Evolutionary conservation across 2,329 filamentous ascomycete species (phyloP).

Genomic region (Beauveria varroae): DNA sequence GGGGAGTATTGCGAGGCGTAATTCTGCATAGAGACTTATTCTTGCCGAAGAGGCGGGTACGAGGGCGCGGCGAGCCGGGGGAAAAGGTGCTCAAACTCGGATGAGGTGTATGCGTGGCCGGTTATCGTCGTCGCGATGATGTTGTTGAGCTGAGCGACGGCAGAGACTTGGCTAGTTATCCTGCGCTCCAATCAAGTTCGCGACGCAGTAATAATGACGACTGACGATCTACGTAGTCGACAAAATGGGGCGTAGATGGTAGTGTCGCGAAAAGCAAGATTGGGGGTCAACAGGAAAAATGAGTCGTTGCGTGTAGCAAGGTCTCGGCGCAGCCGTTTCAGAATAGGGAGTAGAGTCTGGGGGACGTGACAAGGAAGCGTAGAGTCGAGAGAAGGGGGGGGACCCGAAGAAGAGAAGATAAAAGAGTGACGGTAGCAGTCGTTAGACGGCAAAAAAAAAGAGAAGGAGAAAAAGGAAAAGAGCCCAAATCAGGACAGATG

Average conservation of each 20-base stretch:
- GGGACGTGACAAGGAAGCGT: neutral
- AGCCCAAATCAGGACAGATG: neutral
- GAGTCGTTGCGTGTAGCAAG: neutral
- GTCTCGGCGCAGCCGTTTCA: constrained; percentile 12
- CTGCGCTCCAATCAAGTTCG: constrained; percentile 2
- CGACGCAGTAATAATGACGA: constrained; percentile 4
- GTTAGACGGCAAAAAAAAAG: neutral
- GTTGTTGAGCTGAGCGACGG: neutral
- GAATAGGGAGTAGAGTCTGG: constrained; percentile 6
- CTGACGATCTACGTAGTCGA: constrained; percentile 10
- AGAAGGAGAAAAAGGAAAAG: neutral
- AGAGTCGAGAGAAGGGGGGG: neutral
- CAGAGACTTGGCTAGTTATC: neutral
- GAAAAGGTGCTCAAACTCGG: neutral
- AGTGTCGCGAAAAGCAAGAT: neutral
- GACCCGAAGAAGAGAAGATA: neutral
- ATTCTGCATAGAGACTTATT: constrained; percentile 52
- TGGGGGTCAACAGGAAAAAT: neutral
- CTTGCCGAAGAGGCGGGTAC: neutral
- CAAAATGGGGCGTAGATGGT: neutral
- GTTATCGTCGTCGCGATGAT: neutral
- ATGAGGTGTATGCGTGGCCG: neutral
- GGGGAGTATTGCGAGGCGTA: constrained; percentile 68
- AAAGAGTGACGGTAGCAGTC: constrained; percentile 6
- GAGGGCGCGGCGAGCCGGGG: neutral